Base-by-base conservation (phyloP, 225 moss, liverwort and hornwort genomes). In the Physcomitrellopsis africana region DNA sequence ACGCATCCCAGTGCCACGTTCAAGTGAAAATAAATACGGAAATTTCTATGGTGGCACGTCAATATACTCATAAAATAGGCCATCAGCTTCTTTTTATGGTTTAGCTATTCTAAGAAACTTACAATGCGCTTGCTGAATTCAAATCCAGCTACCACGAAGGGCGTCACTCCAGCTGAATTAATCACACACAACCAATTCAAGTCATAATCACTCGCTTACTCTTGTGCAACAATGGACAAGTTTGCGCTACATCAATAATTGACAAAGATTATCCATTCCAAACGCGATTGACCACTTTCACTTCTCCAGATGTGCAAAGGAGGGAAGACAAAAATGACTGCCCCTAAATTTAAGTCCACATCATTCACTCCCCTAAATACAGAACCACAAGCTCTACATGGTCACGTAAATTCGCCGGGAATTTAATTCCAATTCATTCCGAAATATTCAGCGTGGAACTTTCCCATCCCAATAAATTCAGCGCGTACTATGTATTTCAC, bases 61-160 rank as follows among this genome's bases (percentile, higher is more conserved):
- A 49, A 52, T 15, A 19, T 52, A 27, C 32, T 44, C 10, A 51
- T 43, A 23, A 63, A 16, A 57, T 41, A 44, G 46, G 16, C 16
- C 53, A 54, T 61, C 7, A 12, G 8, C 57, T 15, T 45, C 52
- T 73, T 29, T 0, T 20, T 23, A 27, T 68, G 3, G 9, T 63
- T 66, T 42, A 20, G 58, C 23, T 10, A 7, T 16, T 15, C 3
- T 29, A 13, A 55, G 22, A 15, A 63, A 82, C 93, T 81, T 83
- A 96, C 95, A 70, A 99, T 95, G 67, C 99, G 95, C 84, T 99
- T 99, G 77, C 92, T 93, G 42, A 99, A 93, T 66, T 95, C 99
- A 15, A 95, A 76, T 41, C 99, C 93, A 43, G 95, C 99, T 9
- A 99, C 77, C 69, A 99, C 79, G 63, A 99, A 99, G 12, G 99